Base-by-base conservation (phyloP, 1,284 basidiomycete species). In the Vanrija pseudolonga region DNA sequence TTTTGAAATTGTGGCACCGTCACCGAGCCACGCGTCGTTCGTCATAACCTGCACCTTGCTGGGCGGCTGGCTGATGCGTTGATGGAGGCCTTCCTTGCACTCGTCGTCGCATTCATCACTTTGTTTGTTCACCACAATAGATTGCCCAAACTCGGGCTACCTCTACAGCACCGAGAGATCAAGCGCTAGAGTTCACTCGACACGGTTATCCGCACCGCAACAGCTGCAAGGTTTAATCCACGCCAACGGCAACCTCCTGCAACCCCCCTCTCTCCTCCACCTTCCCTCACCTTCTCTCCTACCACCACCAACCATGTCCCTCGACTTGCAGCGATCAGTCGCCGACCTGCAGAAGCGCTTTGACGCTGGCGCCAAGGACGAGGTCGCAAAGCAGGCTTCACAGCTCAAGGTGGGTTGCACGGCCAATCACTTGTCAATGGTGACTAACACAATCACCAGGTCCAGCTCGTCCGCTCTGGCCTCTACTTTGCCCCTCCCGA, bases 401-500 rank as follows among this genome's bases (percentile, higher is more conserved):
- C 65, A 66, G 58, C 64, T 72, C 51, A 76, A 76, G 65, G 74
- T 76, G 48, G 50, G 71, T 11, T 3, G 6, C 6, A 17, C 12
- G 1, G 11, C 5, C 6, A 2, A 7, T 1, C 36, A 15, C 23
- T 12, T 2, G 17, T 18, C 0, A 19, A 6, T 11, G 37, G 47
- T 42, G 12, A 37, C 40, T 19, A n/a, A 26, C 43, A 53, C 44
- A 26, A 26, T 26, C 26, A 26, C 17, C 55, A 78, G 76, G 63
- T 77, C 48, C 64, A 73, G 54, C 65, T 78, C 11, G 74, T 73
- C 26, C 66, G 71, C 56, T 65, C 69, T 15, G 75, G 75, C 17
- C 61, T 78, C 39, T 72, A 76, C 56, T 77, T 76, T 56, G 76
- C 76, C 14, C 71, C 74, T 26, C 66, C 71, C 14, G 52, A 64